These are phyloP conservation scores for Penicillium ucsense DNA, from an alignment of 495 filamentous ascomycete species.

Conservation along the genomic window DNA sequence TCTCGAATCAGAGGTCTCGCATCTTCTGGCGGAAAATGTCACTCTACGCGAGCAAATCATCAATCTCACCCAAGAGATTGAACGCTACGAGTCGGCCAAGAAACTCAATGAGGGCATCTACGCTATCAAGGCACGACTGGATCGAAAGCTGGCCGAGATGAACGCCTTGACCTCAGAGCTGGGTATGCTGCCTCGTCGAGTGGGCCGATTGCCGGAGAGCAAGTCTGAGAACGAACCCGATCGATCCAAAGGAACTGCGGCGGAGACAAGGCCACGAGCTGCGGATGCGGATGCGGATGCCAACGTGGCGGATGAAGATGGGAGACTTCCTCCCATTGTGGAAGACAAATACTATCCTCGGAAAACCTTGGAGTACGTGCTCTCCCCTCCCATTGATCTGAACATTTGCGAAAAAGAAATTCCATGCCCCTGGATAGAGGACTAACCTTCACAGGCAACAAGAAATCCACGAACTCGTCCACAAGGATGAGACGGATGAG, in stretches of 20 bases:
- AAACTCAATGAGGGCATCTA: slow-evolving; percentile 44
- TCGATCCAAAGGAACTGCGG: slow-evolving; percentile 9
- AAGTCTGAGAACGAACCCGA: slow-evolving; percentile 7
- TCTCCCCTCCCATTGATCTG: neutral
- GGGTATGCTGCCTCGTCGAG: slow-evolving; percentile 38
- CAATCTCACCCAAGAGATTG: slow-evolving; percentile 58
- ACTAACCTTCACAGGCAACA: slow-evolving; percentile 25
- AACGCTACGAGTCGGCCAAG: slow-evolving; percentile 37
- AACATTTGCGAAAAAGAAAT: too few species aligned
- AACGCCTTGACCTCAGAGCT: slow-evolving; percentile 53
- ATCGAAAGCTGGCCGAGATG: slow-evolving; percentile 59
- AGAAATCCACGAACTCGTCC: slow-evolving; percentile 35
- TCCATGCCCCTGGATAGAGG: neutral
- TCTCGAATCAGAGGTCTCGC: slow-evolving; percentile 75
- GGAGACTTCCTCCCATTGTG: slow-evolving; percentile 66
- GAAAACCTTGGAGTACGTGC: slow-evolving; percentile 60
- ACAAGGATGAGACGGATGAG: slow-evolving; percentile 2
- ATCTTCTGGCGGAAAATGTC: slow-evolving; percentile 79
- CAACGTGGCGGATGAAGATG: slow-evolving; percentile 35
- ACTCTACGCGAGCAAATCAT: slow-evolving; percentile 70
- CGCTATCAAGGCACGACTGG: slow-evolving; percentile 58
- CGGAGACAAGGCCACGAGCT: slow-evolving; percentile 7
- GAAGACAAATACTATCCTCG: slow-evolving; percentile 75
- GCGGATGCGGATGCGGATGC: slow-evolving; percentile 9
- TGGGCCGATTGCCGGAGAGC: slow-evolving; percentile 12